Base-by-base conservation (phyloP, 306 rosid genomes). In the Astragalus glycyphyllos region DNA sequence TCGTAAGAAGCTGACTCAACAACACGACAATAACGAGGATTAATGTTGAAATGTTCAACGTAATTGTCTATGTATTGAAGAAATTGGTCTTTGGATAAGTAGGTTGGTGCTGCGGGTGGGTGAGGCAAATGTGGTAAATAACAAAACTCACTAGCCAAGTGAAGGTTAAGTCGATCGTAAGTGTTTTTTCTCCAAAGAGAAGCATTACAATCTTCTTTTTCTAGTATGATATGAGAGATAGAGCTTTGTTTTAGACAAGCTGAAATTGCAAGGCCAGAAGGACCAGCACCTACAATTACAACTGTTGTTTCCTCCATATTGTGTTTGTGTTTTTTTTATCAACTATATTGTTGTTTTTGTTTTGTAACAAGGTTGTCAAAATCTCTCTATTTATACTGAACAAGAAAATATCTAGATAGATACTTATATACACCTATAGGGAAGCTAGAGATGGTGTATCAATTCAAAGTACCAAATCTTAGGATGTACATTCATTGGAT, bases 171-270 rank as follows among this genome's bases (percentile, higher is more conserved):
- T 4, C 86, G 63, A 16, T 87, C 81, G n/a, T 87, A 87, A 26
- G 86, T 2, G 16, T 81, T 38, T 65, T 84, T 84, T 26, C 77
- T 82, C 87, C 87, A 87, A 8, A 87, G 89, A 45, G 92, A 84
- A 32, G 58, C 84, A 23, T 15, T 7, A 4, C 83, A 87, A 51
- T 85, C 87, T 1, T 87, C 84, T 61, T 56, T 84, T 38, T 85
- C 87, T 0, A 87, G 82, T 20, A 85, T 13, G 2, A 83, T 16
- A 16, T 77, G 78, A 31, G 84, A 66, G 4, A 87, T 77, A 0
- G 80, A 80, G 14, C 26, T 6, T 14, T 54, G 34, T 13, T 37
- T 56, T 1, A 87, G 56, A 64, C 85, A 79, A 8, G 86, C 84
- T 1, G 84, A 73, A 3, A 77, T 61, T 35, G 81, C 87, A 44